Base-by-base conservation (phyloP, 2,329 filamentous ascomycete genomes). In the Colletotrichum filicis region DNA sequence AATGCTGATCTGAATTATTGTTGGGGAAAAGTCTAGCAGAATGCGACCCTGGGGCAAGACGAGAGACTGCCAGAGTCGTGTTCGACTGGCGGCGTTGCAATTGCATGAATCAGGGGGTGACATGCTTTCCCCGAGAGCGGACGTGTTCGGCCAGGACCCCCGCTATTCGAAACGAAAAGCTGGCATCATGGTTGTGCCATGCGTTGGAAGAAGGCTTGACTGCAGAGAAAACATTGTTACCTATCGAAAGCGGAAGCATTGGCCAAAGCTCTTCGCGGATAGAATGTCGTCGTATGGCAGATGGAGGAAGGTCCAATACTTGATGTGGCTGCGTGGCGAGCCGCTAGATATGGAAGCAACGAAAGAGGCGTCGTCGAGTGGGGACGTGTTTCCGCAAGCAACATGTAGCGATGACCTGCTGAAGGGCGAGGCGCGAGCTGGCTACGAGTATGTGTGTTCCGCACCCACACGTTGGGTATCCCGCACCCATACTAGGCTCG, bases 81-180 rank as follows among this genome's bases (percentile, higher is more conserved):
- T 26, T 57, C 52, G 28, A 35, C 26, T 37, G 59, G 32, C 46
- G 42, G 26, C 66, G 66, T 73, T 57, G 59, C 55, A 70, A 24
- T 65, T 55, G 66, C 70, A 73, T 73, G 70, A 73, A 73, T 73
- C 66, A 73, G 70, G 60, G 66, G 16, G 53, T 22, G 42, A 42
- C 52, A 64, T 62, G 49, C 37, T 53, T 63, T 52, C 52, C 42
- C 46, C 57, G 49, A 46, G 30, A 46, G 42, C 65, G 53, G 53
- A 69, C 66, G 53, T 42, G 60, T 70, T 73, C 55, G 55, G 60
- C 59, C 32, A 70, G 66, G 66, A 60, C n/a, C 22, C 42, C 55
- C 46, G 59, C 60, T 61, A 46, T 35, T 70, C 55, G 70, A 70
- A 73, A 70, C 59, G 26, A 64, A 49, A 32, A 30, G 46, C 66